Base-by-base conservation (phyloP, 208 protist genomes). In the Herpetomonas tarakana region DNA sequence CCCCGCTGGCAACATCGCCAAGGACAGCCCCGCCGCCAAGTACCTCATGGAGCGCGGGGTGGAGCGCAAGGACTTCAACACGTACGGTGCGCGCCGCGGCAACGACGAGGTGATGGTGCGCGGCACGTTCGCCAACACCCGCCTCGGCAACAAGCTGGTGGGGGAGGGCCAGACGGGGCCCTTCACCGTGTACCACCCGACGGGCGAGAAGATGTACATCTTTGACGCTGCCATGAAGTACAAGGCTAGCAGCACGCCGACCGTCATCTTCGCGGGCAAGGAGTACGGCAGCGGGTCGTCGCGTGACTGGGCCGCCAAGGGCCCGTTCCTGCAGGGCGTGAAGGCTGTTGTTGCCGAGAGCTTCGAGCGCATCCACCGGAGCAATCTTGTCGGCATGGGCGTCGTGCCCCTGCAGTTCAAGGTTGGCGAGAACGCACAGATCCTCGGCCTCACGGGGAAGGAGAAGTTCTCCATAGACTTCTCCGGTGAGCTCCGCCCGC, bases 241-340 rank as follows among this genome's bases (percentile, higher is more conserved):
- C 76, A 67, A 75, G 49, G 41, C 38, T 14, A 84, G 76, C 11
- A 73, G 72, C 38, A 74, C 75, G 18, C 81, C 89, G 18, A 75
- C 96, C n/a, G 60, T 98, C 27, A 88, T 98, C 22, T 74, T 99
- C 25, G 96, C 93, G 29, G 97, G 97, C 41, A 96, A 91, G 65
- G 92, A 98, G 73, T 99, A 98, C 79, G 97, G 97, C 54, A 91
- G 79, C 68, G 96, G 97, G 24, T 94, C 86, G 31, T 97, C 93
- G 11, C 88, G 97, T 59, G 97, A 99, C 70, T 99, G 97, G 97
- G 97, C 97, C 1, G 96, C 95, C 21, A 98, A 98, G 82, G 93
- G 94, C 2, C 94, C 94, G 18, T 98, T 94, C 57, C 62, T 98
- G 72, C 92, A 98, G 75, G 96, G 96, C 41, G 81, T 98, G 45